phyloP scores from a whole-genome alignment of 2,329 filamentous ascomycete genomes.

The Fusarium piperis region DNA sequence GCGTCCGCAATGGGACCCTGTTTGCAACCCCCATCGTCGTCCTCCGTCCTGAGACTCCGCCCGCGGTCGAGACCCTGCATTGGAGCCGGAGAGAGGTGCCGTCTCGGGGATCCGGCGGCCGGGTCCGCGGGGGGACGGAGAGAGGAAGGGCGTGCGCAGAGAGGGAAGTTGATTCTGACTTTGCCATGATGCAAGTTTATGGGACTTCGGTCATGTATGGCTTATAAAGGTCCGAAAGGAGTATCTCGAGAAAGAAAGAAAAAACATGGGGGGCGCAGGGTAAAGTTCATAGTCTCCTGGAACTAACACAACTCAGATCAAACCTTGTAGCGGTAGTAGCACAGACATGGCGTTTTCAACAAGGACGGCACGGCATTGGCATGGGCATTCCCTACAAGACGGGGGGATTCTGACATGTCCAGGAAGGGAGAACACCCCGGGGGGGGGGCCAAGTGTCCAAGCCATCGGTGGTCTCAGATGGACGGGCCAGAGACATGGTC shows the following conservation, averaged over 20 bases:
- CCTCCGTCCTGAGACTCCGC: not conserved
- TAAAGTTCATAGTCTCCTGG: not conserved
- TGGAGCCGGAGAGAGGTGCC: not conserved
- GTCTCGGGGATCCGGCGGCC: conserved; percentile 7
- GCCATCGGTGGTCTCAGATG: conserved; percentile 2
- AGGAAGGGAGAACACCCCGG: not conserved
- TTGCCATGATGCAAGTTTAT: not conserved
- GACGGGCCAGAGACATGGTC: conserved; percentile 2
- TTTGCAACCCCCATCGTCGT: not conserved
- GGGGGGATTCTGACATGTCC: not conserved
- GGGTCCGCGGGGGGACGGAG: not conserved
- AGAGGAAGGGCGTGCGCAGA: not conserved
- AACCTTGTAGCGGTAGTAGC: not conserved
- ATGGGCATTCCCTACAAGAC: conserved; percentile 10
- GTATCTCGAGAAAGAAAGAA: not conserved
- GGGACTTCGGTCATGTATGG: not conserved
- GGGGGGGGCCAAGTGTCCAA: not conserved
- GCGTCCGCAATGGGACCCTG: not conserved
- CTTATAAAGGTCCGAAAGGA: not conserved
- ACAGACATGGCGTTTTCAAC: conserved; percentile 21
- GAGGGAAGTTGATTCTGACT: not conserved
- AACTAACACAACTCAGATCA: conserved; percentile 14
- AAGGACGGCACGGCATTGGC: conserved; percentile 7
- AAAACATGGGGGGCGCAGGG: not conserved
- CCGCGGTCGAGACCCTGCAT: not conserved